Base-by-base conservation (phyloP, 495 filamentous ascomycete species). In the Astrocystis sublimbata region DNA sequence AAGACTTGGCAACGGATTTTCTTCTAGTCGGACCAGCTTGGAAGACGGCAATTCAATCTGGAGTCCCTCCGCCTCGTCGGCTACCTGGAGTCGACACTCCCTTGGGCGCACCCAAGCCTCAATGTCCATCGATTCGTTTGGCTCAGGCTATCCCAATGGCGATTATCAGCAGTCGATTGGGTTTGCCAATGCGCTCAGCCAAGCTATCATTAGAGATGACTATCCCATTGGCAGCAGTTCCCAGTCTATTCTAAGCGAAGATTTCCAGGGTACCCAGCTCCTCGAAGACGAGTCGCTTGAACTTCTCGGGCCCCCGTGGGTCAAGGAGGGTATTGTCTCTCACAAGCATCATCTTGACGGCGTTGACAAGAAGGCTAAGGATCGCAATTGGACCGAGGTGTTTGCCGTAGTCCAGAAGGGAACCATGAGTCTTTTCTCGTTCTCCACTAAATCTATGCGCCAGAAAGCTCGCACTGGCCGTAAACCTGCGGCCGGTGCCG, bases 321-420 rank as follows among this genome's bases (percentile, higher is more conserved):
- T 96, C 38, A 98, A 99, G 69, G 94, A 99, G 74, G 94, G 94
- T 38, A 90, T 94, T 61, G 77, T 98, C 15, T 93, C 93, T 67
- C 93, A 98, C 75, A 98, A 98, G 75, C 94, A 97, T 72, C 93
- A 97, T 70, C 82, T 97, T 15, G 93, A 97, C 68, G 84, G 89
- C 6, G 80, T 89, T 45, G 92, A 94, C 64, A 97, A 94, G 80
- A 88, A 89, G 67, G 89, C 93, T 55, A 97, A 92, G 73, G 92
- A 97, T 68, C 84, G 93, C 26, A 92, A 90, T 57, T 99, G 94
- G 94, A 88, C 82, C 55, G 93, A 98, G 64, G 92, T 92, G 54
- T 99, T 99, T 71, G 96, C 93, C n/a, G 94, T 99, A 40, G 89
- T 99, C 61, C 91, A 97, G 64, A 96, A 94, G 67, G 94, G 94